phyloP scores from a whole-genome alignment of 768 basidiomycete species.

The Tricholomella constricta region DNA sequence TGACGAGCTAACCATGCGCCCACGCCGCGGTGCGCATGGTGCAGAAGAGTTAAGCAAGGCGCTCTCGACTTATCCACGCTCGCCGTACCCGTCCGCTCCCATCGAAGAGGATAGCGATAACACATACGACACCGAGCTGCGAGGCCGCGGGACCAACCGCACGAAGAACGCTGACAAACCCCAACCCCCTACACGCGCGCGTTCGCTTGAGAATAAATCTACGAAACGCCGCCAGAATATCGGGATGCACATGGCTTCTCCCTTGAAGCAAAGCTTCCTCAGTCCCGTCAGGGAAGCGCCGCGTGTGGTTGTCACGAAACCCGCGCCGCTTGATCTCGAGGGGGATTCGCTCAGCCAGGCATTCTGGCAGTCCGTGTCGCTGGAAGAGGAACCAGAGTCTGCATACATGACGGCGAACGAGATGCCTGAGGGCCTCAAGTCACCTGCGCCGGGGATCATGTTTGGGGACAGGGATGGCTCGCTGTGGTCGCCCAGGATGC shows the following conservation, averaged over 20 bases:
- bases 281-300: conserved; percentile 23
- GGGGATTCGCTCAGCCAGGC: conserved; percentile 32
- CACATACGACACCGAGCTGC: conserved; percentile 11
- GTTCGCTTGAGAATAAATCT: conserved; percentile 19
- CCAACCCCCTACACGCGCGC: conserved; percentile 15
- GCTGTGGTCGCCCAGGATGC: conserved; percentile 44
- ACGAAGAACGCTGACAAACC: conserved; percentile 5
- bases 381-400: conserved; percentile 28
- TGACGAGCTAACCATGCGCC: conserved; percentile 11
- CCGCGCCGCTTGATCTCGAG: conserved; percentile 33
- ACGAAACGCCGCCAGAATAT: conserved; percentile 11
- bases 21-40: conserved; percentile 18
- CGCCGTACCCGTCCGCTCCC: conserved; percentile 37
- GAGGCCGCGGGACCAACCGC: conserved; percentile 13
- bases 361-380: conserved; percentile 48
- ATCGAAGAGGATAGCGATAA: conserved; percentile 16
- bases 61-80: conserved; percentile 38
- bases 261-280: conserved; percentile 31
- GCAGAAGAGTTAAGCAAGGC: conserved; percentile 29
- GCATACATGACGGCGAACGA: conserved; percentile 8
- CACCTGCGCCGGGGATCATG: conserved; percentile 35
- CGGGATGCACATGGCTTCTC: conserved; percentile 22
- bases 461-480: conserved; percentile 44
- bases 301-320: conserved; percentile 30
- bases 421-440: conserved; percentile 15